Evolutionary conservation across 495 filamentous ascomycete genomes (phyloP), one percentile per base, ranked within the genome.

Genomic region (Aspergillus funiculosus): DNA sequence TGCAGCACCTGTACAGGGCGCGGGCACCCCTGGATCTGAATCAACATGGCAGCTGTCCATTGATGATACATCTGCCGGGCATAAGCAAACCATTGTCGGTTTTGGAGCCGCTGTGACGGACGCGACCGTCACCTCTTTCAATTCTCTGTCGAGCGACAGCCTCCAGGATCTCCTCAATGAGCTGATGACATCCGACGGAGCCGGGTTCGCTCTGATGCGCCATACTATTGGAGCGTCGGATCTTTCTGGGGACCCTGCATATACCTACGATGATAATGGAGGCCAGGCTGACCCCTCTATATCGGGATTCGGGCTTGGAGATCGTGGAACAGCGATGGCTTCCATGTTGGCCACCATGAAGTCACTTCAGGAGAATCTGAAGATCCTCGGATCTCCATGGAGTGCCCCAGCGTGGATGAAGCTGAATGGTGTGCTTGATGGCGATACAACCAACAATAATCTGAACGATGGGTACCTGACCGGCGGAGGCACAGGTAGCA

Each of bases 381-480:
- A 66, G 31, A 65, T 78, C 24, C 52, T 78, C 20, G 76, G 76
- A 1, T 69, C 73, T 8, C 61, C 74, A 0, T 80, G 77, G 77
- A 71, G 66, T 31, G 59, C 73, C 0, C 77, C 77, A 0, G 76
- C 69, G 0, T 80, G 77, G 76, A 79, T 80, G 76, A 77, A 80
- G 53, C 45, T 74, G 17, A 74, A 78, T 41, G 60, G 65, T 17
- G 72, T 68, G 39, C 64, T 77, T 10, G 63, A 67, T 21, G 73
- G 74, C 15, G 66, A 59, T 21, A 69, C 69, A 0, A 58, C 54
- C 18, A 65, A 76, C 50, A 80, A 80, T 50, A 70, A 70, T 44
- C 60, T 80, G 19, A 72, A 80, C 51, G 58, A 67, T 38, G 61
- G 66, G 18, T 62, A 64, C 20, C 21, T 54, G 39, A 52, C 49